These are phyloP conservation scores for Populus trichocarpa DNA, from an alignment of 441 rosid species.

Conservation along the genomic window DNA sequence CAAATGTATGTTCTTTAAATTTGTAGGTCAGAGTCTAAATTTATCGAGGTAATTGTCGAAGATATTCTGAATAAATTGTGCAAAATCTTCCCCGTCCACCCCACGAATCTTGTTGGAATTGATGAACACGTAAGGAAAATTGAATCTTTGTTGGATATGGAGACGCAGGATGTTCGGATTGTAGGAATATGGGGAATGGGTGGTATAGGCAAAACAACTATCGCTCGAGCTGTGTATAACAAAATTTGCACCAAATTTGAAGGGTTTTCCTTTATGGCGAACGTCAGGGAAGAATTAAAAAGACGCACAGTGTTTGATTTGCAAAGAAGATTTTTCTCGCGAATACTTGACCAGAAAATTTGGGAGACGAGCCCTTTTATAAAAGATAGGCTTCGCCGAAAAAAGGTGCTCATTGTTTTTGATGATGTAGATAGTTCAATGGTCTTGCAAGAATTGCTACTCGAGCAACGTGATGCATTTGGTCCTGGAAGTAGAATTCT, in stretches of 20 bases:
- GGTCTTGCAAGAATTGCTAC: not conserved
- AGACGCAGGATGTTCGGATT: not conserved
- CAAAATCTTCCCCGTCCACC: not conserved
- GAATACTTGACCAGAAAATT: not conserved
- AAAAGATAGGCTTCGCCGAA: not conserved
- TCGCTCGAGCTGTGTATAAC: not conserved
- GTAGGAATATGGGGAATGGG: constrained; percentile 9
- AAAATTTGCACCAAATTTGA: not conserved
- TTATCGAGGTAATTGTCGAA: constrained; percentile 1
- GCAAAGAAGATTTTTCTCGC: not conserved
- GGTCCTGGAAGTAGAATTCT: constrained; percentile 9
- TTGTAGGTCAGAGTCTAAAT: constrained; percentile 12
- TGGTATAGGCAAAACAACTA: constrained; percentile 10
- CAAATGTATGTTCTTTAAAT: not conserved
- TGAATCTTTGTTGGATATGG: not conserved
- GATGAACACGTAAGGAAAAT: not conserved
- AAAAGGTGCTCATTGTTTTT: not conserved
- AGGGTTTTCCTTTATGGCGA: not conserved
- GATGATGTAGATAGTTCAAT: constrained; percentile 3
- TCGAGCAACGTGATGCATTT: not conserved
- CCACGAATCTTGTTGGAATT: not conserved
- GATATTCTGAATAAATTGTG: constrained; percentile 5
- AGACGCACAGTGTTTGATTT: not conserved
- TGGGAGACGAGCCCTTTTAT: not conserved
- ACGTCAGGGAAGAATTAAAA: not conserved